These are phyloP conservation scores for Microcos paniculata DNA, from an alignment of 345 rosid genomes.

Conservation along the genomic window DNA sequence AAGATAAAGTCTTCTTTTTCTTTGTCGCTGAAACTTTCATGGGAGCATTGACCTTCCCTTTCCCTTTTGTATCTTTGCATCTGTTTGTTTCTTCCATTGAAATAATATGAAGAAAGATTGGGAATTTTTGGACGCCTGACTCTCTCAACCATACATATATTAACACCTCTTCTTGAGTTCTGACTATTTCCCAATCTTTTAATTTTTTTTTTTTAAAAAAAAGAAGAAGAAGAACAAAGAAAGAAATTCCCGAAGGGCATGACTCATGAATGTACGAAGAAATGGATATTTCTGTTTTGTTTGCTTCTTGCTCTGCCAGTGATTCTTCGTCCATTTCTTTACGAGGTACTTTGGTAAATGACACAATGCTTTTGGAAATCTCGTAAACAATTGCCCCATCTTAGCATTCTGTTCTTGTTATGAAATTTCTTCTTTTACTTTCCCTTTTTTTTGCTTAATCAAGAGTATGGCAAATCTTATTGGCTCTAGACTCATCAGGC, in stretches of 20 bases:
- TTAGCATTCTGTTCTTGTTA: too few relatives aligned
- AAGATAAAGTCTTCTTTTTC: background rate
- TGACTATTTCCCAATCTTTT: background rate
- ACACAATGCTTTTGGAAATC: too few relatives aligned
- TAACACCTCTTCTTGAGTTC: background rate
- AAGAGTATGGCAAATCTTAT: too few relatives aligned
- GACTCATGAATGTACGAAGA: background rate
- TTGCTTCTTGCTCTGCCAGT: background rate
- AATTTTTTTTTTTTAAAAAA: too few relatives aligned
- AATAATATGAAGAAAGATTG: background rate
- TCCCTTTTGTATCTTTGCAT: background rate
- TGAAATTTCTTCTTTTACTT: too few relatives aligned
- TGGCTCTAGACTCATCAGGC: too few relatives aligned
- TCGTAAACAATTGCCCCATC: too few relatives aligned
- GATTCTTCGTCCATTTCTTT: background rate
- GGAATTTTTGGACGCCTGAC: background rate
- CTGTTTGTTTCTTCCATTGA: background rate
- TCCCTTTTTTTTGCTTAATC: too few relatives aligned
- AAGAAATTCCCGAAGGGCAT: background rate
- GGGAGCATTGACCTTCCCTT: too few relatives aligned
- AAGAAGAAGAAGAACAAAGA: too few relatives aligned
- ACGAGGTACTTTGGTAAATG: too few relatives aligned
- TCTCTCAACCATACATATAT: background rate
- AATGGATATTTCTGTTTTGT: background rate
- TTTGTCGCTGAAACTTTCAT: too few relatives aligned